phyloP scores from a whole-genome alignment of 73 alveolate species.

The Durusdinium trenchii region DNA sequence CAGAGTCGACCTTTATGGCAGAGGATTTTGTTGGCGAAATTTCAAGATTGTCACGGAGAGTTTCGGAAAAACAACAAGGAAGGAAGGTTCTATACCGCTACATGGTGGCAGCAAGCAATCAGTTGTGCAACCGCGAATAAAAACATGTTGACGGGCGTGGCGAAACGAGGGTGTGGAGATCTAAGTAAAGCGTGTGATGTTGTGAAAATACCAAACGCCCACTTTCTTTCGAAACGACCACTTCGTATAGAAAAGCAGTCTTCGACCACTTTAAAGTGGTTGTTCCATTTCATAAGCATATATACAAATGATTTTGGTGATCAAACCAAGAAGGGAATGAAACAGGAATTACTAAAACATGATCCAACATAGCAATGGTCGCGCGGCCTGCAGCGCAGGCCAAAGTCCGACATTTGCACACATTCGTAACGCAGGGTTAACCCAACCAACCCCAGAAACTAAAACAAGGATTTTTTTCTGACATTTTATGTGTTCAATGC shows the following conservation, averaged over 20 bases:
- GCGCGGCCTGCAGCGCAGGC: too few species aligned
- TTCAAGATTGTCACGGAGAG: background rate
- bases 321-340: too few species aligned
- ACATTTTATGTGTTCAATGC: too few species aligned
- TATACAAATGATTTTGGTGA: background rate
- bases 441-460: too few species aligned
- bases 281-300: background rate
- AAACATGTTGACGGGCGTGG: background rate
- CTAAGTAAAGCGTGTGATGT: background rate
- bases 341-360: too few species aligned
- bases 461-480: too few species aligned
- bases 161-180: background rate
- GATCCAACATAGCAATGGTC: too few species aligned
- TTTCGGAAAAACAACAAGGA: background rate
- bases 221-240: background rate
- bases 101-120: background rate
- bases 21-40: constrained; percentile 39
- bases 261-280: background rate
- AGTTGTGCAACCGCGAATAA: background rate
- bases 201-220: background rate
- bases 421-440: too few species aligned
- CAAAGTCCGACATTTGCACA: too few species aligned
- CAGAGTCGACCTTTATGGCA: constrained; percentile 9
- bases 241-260: background rate
- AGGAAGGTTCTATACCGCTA: background rate